A percentile compares a stretch with the other conserved stretches of the same genome.
Conservation (phyloP, 1,284 basidiomycete genomes). For the Gomphus bonarii region DNA sequence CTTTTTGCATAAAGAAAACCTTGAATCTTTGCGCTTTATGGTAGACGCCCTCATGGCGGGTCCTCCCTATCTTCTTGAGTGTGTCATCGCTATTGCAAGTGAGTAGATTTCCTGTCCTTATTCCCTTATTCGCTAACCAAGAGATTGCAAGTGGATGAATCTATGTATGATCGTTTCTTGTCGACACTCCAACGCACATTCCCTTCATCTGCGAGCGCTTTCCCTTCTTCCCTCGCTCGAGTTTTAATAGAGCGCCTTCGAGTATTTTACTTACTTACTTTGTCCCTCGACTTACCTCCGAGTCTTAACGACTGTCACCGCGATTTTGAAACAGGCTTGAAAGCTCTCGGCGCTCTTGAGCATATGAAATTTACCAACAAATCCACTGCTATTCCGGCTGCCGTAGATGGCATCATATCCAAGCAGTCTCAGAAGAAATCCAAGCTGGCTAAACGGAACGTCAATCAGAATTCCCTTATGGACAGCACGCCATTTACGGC, state of each 20-base stretch:
- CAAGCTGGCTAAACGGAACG: neutral
- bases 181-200: neutral
- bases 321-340: neutral
- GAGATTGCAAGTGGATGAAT: neutral
- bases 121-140: neutral
- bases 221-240: neutral
- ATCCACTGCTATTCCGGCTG: neutral
- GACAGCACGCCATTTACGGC: slow-evolving; percentile 21
- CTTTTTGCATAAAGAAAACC: neutral
- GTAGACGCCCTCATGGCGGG: neutral
- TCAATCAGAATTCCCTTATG: neutral
- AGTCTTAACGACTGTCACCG: neutral
- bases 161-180: neutral
- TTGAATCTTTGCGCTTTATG: neutral
- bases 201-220: neutral
- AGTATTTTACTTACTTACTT: neutral
- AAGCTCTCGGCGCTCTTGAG: neutral
- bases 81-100: neutral
- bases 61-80: neutral
- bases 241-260: neutral
- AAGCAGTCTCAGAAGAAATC: neutral
- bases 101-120: neutral
- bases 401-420: neutral
- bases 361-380: neutral
- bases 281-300: neutral